Percentiles rank a stretch among this genome's conserved stretches.
phyloP scores from a whole-genome alignment of 2,329 filamentous ascomycete species.

The Ceratocystiopsis sp. region DNA sequence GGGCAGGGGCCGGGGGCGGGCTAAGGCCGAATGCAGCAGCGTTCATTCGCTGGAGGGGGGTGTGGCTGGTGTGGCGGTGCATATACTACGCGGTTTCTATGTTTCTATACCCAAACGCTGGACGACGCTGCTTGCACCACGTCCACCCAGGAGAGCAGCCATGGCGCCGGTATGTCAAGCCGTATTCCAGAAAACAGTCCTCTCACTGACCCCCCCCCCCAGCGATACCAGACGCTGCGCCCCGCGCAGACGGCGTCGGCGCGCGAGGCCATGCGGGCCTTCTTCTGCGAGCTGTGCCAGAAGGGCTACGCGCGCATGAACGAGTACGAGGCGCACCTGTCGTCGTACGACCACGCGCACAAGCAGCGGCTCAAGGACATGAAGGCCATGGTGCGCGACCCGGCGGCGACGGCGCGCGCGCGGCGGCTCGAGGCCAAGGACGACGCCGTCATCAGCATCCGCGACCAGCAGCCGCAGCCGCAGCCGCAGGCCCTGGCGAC shows the following conservation, averaged over 20 bases:
- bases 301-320: slow-evolving; percentile 94
- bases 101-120: too few relatives aligned
- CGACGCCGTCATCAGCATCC: slow-evolving; percentile 50
- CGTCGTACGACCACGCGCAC: slow-evolving; percentile 89
- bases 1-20: too few relatives aligned
- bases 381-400: slow-evolving; percentile 66
- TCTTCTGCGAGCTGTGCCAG: slow-evolving; percentile 74
- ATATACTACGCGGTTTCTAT: too few relatives aligned
- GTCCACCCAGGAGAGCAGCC: too few relatives aligned
- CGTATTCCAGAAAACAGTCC: too few relatives aligned
- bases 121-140: too few relatives aligned
- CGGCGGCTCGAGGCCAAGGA: slow-evolving; percentile 55
- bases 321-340: slow-evolving; percentile 88
- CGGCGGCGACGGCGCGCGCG: slow-evolving; percentile 45
- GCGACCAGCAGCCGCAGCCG: too few relatives aligned
- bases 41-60: too few relatives aligned
- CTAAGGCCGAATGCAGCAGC: too few relatives aligned
- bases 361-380: slow-evolving; percentile 79
- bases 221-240: slow-evolving; percentile 41
- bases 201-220: slow-evolving; percentile 1
- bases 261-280: slow-evolving; percentile 60
- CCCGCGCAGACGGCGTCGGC: slow-evolving; percentile 45
- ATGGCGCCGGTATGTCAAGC: slow-evolving; percentile 3
- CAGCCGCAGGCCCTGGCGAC: slow-evolving; percentile 12
- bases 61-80: too few relatives aligned